Evolutionary conservation across 805 yeast species (phyloP), one percentile per base, ranked within the genome.

Genomic region (Lipomyces lipofer): DNA sequence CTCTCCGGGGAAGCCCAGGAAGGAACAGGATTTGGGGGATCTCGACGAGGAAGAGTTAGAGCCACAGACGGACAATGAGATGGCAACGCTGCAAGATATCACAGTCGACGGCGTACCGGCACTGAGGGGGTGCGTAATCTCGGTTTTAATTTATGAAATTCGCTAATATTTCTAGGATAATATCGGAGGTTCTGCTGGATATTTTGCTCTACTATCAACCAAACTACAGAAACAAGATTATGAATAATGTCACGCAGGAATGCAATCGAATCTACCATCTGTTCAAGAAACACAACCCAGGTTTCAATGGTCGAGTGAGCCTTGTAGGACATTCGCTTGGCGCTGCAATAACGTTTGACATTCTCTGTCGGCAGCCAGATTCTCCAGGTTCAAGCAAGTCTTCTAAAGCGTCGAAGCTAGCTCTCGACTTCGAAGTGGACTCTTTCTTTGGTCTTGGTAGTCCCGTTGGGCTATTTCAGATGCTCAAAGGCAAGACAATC

Each of bases 291-390:
- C 72, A 78, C 45, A 83, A 91, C 60, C 95, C 95, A 0, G 70
- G 75, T 17, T 88, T 87, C 69, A 74, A 82, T n/a, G 96, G 96
- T 0, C 80, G 84, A 60, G 84, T 92, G 0, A 90, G 92, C 62
- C 69, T 92, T 1, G 73, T 90, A 55, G 98, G 97, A 1, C 99
- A 92, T 69, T 92, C 98, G 0, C 73, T 92, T 32, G 99, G 99
- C 0, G 85, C 96, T 2, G 86, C 92, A 0, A 86, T 92, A 32
- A 75, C 83, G 1, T 82, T 88, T 66, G 97, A 92, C 67, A 75
- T 92, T 12, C 67, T 90, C 13, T 71, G 83, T 8, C 66, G 71
- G 15, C 85, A 81, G 61, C 75, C 74, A 1, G 71, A 47, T 36
- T 12, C 12, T 4, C 24, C 19, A 8, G 47, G 44, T 3, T 15